Evolutionary conservation across 2,329 filamentous ascomycete species (phyloP).

Genomic region (Pseudocercospora fuligena): DNA sequence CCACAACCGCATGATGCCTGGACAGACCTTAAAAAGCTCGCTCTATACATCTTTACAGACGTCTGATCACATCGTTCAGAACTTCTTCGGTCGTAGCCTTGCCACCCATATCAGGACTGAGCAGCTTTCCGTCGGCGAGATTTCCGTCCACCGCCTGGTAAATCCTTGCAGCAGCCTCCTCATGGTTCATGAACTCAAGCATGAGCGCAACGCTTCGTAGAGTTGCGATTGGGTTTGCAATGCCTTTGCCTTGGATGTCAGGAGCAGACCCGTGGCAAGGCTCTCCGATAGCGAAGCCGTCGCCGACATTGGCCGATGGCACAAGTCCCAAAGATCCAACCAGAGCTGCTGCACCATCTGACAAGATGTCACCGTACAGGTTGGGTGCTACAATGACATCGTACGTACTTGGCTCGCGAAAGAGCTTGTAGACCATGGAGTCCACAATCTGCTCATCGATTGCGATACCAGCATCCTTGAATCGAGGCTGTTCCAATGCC

Average conservation of each 20-base stretch:
- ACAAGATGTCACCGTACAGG: constrained; percentile 79
- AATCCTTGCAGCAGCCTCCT: constrained; percentile 83
- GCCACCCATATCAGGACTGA: constrained; percentile 91
- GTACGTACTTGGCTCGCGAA: constrained; percentile 92
- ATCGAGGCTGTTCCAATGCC: constrained; percentile 70
- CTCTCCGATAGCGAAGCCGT: constrained; percentile 94
- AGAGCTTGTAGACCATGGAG: constrained; percentile 99
- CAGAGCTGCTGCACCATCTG: constrained; percentile 90
- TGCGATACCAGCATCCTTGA: constrained; percentile 64
- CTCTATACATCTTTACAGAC: constrained; percentile 62
- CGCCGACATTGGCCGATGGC: constrained; percentile 91
- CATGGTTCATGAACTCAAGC: constrained; percentile 92
- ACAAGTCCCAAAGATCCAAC: constrained; percentile 92
- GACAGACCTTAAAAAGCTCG: not conserved
- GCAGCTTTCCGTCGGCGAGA: constrained; percentile 77
- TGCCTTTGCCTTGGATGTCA: constrained; percentile 89
- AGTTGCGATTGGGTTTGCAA: constrained; percentile 96
- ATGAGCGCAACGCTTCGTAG: constrained; percentile 89
- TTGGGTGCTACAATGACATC: constrained; percentile 98
- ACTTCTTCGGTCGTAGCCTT: constrained; percentile 85
- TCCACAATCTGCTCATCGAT: constrained; percentile 97
- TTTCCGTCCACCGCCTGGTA: constrained; percentile 92
- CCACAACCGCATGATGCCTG: not conserved
- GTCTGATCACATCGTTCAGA: constrained; percentile 81
- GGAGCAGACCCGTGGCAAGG: constrained; percentile 96